Conservation (phyloP, 352 stramenopile species). For the Globisporangium paroecandrum region DNA sequence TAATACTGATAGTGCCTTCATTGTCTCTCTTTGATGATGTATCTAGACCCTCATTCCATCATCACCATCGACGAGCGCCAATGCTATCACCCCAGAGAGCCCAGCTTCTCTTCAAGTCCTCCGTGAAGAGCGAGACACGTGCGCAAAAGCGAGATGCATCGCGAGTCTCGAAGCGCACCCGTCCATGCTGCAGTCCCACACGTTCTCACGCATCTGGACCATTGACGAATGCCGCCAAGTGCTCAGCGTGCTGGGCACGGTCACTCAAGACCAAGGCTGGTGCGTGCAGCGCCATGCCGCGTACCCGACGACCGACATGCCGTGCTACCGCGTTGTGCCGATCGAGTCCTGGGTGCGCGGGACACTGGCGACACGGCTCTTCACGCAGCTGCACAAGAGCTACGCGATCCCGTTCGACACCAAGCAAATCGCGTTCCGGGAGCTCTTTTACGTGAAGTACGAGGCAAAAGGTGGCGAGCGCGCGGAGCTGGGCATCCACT, state of each 20-base stretch:
- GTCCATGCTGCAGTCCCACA: slow-evolving; percentile 35
- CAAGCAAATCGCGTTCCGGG: slow-evolving; percentile 66
- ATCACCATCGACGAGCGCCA: not conserved
- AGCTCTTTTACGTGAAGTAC: slow-evolving; percentile 89
- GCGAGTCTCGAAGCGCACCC: slow-evolving; percentile 43
- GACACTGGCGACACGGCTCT: slow-evolving; percentile 42
- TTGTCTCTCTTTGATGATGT: not conserved
- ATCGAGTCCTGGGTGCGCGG: slow-evolving; percentile 68
- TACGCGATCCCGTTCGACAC: slow-evolving; percentile 38
- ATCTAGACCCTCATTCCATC: not conserved
- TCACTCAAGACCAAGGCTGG: slow-evolving; percentile 53
- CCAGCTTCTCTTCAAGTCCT: slow-evolving; percentile 18
- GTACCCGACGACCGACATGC: slow-evolving; percentile 85
- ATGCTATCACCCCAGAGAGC: not conserved
- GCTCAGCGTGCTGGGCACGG: slow-evolving; percentile 32
- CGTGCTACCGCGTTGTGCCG: slow-evolving; percentile 60
- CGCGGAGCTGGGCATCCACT: slow-evolving; percentile 84
- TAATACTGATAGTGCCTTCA: not conserved
- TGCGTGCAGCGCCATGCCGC: slow-evolving; percentile 71
- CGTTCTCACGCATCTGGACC: slow-evolving; percentile 54
- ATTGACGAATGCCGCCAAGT: slow-evolving; percentile 45
- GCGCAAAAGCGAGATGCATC: slow-evolving; percentile 46
- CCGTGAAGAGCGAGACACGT: slow-evolving; percentile 34
- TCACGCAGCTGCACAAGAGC: slow-evolving; percentile 46
- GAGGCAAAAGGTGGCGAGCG: slow-evolving; percentile 57